Conservation (phyloP, 345 rosid genomes). For the Eucalyptus dawsonii region DNA sequence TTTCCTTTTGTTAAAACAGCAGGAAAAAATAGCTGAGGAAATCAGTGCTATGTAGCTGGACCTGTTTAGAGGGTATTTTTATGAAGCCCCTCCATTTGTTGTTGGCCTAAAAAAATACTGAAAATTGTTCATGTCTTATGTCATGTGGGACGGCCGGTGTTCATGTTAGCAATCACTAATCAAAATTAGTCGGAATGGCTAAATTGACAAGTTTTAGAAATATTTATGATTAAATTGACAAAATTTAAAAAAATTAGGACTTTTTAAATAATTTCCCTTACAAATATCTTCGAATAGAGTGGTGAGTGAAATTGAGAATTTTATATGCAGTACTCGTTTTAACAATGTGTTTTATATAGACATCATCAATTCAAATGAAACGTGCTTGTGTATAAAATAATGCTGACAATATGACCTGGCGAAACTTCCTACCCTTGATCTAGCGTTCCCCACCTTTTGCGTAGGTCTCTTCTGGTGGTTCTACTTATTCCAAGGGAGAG, state of each 20-base stretch:
- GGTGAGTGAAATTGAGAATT: not conserved
- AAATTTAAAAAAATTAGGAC: rapidly evolving
- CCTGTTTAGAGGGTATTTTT: not conserved
- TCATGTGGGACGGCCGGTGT: rapidly evolving
- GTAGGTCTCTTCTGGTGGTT: not conserved
- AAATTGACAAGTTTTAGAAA: too few species aligned
- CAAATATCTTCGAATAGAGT: not conserved
- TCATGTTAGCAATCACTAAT: rapidly evolving
- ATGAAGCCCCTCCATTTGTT: not conserved
- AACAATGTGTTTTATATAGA: not conserved
- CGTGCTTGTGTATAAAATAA: not conserved
- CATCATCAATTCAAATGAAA: not conserved
- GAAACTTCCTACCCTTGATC: not conserved
- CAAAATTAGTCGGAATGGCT: rapidly evolving
- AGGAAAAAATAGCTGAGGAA: not conserved
- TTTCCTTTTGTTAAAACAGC: not conserved
- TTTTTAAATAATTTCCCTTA: not conserved
- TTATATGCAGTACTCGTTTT: rapidly evolving
- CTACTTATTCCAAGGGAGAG: not conserved
- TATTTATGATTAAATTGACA: too few species aligned
- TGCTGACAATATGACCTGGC: not conserved
- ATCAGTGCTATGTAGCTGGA: not conserved
- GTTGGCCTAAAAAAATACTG: too few species aligned
- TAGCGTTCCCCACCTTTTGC: not conserved
- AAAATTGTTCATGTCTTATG: not conserved